Base-by-base conservation (phyloP, 2,329 filamentous ascomycete genomes). In the Fusarium citri region DNA sequence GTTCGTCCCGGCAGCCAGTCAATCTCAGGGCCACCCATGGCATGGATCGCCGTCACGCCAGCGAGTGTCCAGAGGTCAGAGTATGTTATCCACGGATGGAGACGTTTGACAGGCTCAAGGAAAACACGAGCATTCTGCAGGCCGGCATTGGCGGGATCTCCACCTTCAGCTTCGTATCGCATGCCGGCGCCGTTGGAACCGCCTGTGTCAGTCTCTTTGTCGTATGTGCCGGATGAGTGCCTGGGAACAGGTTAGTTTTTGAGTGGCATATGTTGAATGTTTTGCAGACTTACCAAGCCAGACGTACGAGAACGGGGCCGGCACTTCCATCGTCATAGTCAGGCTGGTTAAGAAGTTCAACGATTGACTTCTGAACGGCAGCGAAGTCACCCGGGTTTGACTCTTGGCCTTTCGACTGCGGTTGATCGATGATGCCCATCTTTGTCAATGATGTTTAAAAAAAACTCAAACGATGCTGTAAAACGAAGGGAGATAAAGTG, bases 201-300 rank as follows among this genome's bases (percentile, higher is more conserved):
- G 5, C 57, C 57, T 1, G 57, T 60, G 2, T 60, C 57, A 6
- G 57, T 59, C 16, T 8, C 31, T 18, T 40, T 22, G 54, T 60
- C 57, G 34, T 60, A 60, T 26, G 57, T 60, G 26, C 57, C 57
- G 3, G 57, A 60, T 1, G 57, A 60, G n/a, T 60, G 57, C 57
- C 57, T 60, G 4, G n/a, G 7, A 6, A 10, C 16, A 15, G 14
- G 5, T 48, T 14, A 49, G n/a, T 42, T 8, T n/a, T 5, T 1
- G 12, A 10, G 26, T 18, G 8, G 22, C 20, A 5, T 16, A 4
- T 1, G 9, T 25, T n/a, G 1, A 10, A 15, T 20, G 1, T 6
- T 8, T 15, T 34, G 18, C 1, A 23, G 26, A 6, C 54, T 34
- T 22, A 59, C 57, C 57, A 60, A 18, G 57, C 57, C 11, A 60